Evolutionary conservation across 1,139 yeast genomes (phyloP), one percentile per base, ranked within the genome.

Genomic region (Pichia sp.): DNA sequence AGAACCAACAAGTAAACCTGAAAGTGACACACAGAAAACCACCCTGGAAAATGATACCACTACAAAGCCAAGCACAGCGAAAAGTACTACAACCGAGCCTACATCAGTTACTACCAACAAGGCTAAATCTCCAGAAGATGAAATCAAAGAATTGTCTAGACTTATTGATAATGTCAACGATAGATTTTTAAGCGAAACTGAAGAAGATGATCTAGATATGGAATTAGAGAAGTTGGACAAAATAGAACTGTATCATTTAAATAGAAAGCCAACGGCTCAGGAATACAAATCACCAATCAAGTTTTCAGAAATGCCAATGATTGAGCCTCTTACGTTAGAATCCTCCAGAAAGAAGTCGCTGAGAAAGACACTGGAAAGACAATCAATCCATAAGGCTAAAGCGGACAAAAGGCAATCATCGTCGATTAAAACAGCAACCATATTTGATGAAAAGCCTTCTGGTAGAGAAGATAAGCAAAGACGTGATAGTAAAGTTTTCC

Each of bases 271-370:
- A 3, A 56, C 60, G 6, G 9, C 22, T 2, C 53, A 48, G 12
- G 53, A 57, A 0, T 34, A 55, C 8, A 53, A 57, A 31, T 63
- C 64, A 4, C 61, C 67, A 12, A 69, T 62, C 62, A 73, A 60
- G 10, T 73, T 73, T 61, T 74, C 75, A 2, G 63, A 72, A 19
- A 58, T 74, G 40, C 79, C 79, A 0, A 67, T 69, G 8, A 63
- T 74, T 50, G 75, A 68, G 30, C 78, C 78, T 1, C 54, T 73
- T 33, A 68, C 72, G 1, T 68, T 71, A 30, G 70, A 56, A 37
- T 50, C 58, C 4, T 48, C 52, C 2, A 53, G 55, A 30, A 59
- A 60, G 41, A 60, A 58, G 34, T 53, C 64, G 4, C 37, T 60
- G 30, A 53, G 52, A 12, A 40, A 27, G 14, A 24, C 44, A 4